Base-by-base conservation (phyloP, 2,329 filamentous ascomycete genomes). In the Cladosporium cucumerinum region DNA sequence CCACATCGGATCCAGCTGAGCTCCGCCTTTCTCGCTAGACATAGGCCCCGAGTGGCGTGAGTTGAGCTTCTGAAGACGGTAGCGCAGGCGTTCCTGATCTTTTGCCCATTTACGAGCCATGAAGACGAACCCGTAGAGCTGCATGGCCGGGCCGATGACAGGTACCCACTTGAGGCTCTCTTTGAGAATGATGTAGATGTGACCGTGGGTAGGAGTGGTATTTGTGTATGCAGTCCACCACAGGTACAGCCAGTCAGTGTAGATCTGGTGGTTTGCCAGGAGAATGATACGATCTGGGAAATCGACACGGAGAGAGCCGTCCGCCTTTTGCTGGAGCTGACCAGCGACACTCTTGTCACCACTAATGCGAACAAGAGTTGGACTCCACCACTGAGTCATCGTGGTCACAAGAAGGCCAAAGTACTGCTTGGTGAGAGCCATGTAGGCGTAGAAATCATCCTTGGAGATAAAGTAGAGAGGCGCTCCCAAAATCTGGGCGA, bases 151-250 rank as follows among this genome's bases (percentile, higher is more conserved):
- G 1, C 92, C 92, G 43, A 96, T 82, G 54, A 96, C 72, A n/a
- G 92, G 92, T 8, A 96, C 88, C 74, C 87, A 91, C 75, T 91
- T 93, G 66, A 96, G 84, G 2, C 90, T 93, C 74, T 96, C 90
- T 74, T 96, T 96, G 66, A 96, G 84, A 72, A 96, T 94, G 75
- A 96, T 96, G 80, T 92, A 96, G 70, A 96, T 82, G 74, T 93
- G 89, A 11, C 92, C 92, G 73, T 95, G 90, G 86, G 92, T 92
- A 43, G 83, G 82, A 28, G 69, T 66, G 14, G 57, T 55, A 46
- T 89, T 87, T 36, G 90, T 89, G 73, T 96, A 96, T 57, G 87
- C 89, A 25, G 89, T 87, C 92, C 92, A 96, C 92, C 92, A 96
- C n/a, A 96, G 85, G 76, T 96, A 96, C 23, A 96, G 78, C 92